Evolutionary conservation across 495 filamentous ascomycete species (phyloP).

Genomic region (Hypoxylon lienhwacheense): DNA sequence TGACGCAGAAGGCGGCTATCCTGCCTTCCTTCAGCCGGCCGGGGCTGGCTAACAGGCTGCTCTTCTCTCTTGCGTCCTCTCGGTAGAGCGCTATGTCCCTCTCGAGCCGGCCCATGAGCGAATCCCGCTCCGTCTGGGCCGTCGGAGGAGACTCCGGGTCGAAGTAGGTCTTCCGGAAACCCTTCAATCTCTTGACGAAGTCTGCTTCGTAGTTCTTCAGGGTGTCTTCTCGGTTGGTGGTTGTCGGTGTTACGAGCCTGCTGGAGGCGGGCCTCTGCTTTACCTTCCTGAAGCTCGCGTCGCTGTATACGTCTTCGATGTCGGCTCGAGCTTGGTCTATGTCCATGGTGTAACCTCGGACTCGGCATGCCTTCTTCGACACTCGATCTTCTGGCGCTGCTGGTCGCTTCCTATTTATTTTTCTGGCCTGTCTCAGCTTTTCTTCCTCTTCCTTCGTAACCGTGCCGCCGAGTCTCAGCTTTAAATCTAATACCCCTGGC

Average conservation of each 20-base stretch:
- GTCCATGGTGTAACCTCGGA: constrained; percentile 10
- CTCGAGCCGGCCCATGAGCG: background rate
- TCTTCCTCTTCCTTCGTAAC: background rate
- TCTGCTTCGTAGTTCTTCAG: constrained; percentile 2
- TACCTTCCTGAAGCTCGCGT: background rate
- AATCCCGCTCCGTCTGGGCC: background rate
- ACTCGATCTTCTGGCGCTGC: background rate
- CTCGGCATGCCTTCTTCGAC: background rate
- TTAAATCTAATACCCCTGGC: constrained; percentile 22
- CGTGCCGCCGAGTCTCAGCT: constrained; percentile 13
- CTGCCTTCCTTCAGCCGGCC: constrained; percentile 2
- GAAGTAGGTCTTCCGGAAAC: constrained; percentile 1
- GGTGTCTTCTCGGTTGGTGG: constrained; percentile 3
- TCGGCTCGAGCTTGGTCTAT: constrained; percentile 12
- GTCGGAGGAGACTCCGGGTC: background rate
- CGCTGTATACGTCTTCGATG: constrained; percentile 13
- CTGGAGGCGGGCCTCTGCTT: background rate
- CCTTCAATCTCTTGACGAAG: background rate
- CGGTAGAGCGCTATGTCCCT: background rate
- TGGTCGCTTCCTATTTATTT: background rate
- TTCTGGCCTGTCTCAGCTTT: background rate
- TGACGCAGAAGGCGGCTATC: constrained; percentile 4
- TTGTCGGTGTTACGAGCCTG: constrained; percentile 18
- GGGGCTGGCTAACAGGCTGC: background rate
- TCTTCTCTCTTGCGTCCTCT: background rate